A percentile compares a stretch with the other conserved stretches of the same genome.
phyloP scores from a whole-genome alignment of 1,284 basidiomycete species.

The Irpex lacteus region DNA sequence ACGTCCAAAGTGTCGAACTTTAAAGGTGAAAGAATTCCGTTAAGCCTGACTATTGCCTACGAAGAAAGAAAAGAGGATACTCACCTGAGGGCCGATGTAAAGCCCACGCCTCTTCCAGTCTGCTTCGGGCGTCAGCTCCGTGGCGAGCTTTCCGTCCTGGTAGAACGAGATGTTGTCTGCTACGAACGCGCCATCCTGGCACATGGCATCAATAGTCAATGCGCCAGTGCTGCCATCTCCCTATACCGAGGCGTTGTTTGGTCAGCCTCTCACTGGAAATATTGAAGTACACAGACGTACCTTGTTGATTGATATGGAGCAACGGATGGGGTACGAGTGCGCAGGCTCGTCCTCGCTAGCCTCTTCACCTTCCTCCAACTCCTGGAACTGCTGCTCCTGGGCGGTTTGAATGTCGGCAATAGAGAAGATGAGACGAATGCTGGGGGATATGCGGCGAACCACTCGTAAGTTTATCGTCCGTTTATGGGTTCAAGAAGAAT shows the following conservation, averaged over 20 bases:
- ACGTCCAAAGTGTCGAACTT: constrained; percentile 92
- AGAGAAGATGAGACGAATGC: constrained; percentile 81
- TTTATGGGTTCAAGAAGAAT: not conserved
- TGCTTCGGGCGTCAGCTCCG: constrained; percentile 81
- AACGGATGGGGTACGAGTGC: constrained; percentile 70
- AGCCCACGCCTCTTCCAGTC: constrained; percentile 91
- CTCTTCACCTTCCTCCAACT: constrained; percentile 33
- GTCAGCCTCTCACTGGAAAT: constrained; percentile 12
- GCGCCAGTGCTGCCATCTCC: constrained; percentile 46
- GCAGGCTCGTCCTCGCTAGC: constrained; percentile 38
- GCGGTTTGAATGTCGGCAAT: constrained; percentile 70
- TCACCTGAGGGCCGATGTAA: constrained; percentile 88
- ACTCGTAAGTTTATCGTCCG: no score
- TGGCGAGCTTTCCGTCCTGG: constrained; percentile 68
- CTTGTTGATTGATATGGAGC: constrained; percentile 85
- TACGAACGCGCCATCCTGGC: constrained; percentile 81
- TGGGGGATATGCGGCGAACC: constrained; percentile 24
- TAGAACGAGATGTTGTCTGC: constrained; percentile 93
- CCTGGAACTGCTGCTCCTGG: constrained; percentile 44
- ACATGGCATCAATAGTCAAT: constrained; percentile 77
- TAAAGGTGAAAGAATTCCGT: not conserved
- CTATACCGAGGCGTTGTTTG: not conserved
- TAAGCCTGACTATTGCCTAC: not conserved
- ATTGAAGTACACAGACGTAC: constrained; percentile 31
- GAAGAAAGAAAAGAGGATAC: constrained; percentile 23